phyloP scores from a whole-genome alignment of 352 stramenopile species.

The Hyaloperonospora brassicae region DNA sequence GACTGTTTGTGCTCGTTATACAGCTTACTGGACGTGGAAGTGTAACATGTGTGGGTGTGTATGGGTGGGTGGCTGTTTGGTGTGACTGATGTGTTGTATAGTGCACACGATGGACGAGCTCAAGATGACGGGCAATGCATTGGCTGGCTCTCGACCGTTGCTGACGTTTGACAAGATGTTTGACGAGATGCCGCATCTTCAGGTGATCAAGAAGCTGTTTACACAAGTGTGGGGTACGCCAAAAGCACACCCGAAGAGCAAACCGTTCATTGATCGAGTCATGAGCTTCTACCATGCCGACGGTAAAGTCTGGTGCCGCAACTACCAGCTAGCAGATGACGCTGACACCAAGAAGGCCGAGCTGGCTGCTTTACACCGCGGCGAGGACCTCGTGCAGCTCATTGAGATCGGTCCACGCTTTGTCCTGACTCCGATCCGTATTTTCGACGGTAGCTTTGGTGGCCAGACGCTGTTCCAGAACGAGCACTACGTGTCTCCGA shows the following conservation, averaged over 20 bases:
- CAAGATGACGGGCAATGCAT: constrained; percentile 98
- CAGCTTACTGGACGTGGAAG: no score
- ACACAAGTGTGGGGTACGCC: constrained; percentile 93
- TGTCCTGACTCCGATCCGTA: constrained; percentile 96
- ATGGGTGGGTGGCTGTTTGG: background rate
- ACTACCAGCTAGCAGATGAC: constrained; percentile 92
- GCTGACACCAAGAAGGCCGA: constrained; percentile 90
- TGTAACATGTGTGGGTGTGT: background rate
- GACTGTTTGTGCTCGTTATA: no score
- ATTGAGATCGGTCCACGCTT: constrained; percentile 99
- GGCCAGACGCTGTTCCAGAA: constrained; percentile 98
- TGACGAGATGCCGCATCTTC: constrained; percentile 85
- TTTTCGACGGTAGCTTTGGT: constrained; percentile 98
- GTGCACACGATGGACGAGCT: constrained; percentile 99
- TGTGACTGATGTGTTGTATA: constrained; percentile 7
- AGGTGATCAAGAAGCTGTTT: constrained; percentile 96
- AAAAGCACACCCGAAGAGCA: constrained; percentile 97
- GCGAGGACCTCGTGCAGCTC: constrained; percentile 89
- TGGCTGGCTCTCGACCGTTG: constrained; percentile 94
- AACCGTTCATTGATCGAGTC: constrained; percentile 99
- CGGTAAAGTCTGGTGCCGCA: constrained; percentile 96
- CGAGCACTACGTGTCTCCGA: constrained; percentile 95
- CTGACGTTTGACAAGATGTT: constrained; percentile 96
- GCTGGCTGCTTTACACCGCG: constrained; percentile 68
- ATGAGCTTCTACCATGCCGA: constrained; percentile 95